Percentiles rank a stretch among this genome's conserved stretches.
phyloP scores from a whole-genome alignment of 169 alveolate species.

The Eimeria falciformis region DNA sequence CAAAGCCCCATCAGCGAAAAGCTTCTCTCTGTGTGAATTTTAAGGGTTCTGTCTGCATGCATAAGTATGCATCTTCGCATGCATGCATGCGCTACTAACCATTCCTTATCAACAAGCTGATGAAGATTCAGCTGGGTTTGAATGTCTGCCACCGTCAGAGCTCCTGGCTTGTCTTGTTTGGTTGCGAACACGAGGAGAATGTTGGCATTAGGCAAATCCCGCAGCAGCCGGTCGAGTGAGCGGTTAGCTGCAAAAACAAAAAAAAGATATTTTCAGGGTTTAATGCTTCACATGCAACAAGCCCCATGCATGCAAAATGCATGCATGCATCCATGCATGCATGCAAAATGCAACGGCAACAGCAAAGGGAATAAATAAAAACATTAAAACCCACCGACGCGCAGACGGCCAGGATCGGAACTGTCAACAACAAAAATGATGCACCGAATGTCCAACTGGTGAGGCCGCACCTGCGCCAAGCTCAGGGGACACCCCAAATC shows the following conservation, averaged over 20 bases:
- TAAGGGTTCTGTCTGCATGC: no score
- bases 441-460: slow-evolving; percentile 74
- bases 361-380: neutral
- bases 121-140: slow-evolving; percentile 67
- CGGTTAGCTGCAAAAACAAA: slow-evolving; percentile 51
- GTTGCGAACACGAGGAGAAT: slow-evolving; percentile 76
- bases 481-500: neutral
- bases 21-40: no score
- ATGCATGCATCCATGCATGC: no score
- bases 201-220: slow-evolving; percentile 74
- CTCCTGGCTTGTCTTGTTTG: slow-evolving; percentile 76
- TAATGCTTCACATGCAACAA: neutral
- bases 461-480: slow-evolving; percentile 70
- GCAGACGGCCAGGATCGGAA: slow-evolving; percentile 74
- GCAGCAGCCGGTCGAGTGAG: slow-evolving; percentile 72
- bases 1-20: no score
- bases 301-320: neutral
- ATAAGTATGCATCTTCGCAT: no score
- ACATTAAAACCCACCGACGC: slow-evolving; percentile 49
- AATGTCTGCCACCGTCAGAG: slow-evolving; percentile 71
- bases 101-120: slow-evolving; percentile 75
- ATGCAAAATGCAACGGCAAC: neutral
- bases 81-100: slow-evolving; percentile 8
- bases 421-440: slow-evolving; percentile 77
- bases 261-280: neutral